phyloP scores from a whole-genome alignment of 148 eudicot species.

The Camellia japonica region DNA sequence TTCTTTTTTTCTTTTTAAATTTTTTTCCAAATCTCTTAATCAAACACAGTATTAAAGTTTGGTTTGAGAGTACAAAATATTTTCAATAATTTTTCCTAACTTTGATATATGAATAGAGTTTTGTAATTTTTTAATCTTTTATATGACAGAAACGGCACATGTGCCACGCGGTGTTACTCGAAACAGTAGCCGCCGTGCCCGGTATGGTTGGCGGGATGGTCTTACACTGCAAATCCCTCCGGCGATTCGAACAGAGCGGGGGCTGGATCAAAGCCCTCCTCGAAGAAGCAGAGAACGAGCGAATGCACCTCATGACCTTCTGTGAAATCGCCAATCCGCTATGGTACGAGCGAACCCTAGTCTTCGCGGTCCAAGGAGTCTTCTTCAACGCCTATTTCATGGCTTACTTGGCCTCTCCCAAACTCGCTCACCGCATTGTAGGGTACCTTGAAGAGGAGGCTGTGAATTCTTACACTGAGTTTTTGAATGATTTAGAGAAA shows the following conservation, averaged over 20 bases:
- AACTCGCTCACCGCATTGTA: constrained; percentile 16
- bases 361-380: constrained; percentile 18
- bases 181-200: constrained; percentile 22
- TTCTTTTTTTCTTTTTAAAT: too few species aligned
- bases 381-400: constrained; percentile 23
- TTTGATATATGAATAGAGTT: too few species aligned
- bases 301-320: constrained; percentile 28
- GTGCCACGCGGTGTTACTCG: constrained; percentile 23
- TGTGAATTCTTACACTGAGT: constrained; percentile 18
- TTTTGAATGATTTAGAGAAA: constrained; percentile 18
- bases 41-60: too few species aligned
- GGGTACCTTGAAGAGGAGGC: constrained; percentile 28
- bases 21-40: too few species aligned
- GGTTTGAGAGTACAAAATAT: too few species aligned
- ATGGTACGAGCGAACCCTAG: constrained; percentile 20
- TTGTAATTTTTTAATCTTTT: too few species aligned
- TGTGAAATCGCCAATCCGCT: constrained; percentile 13
- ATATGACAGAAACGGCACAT: constrained; percentile 21
- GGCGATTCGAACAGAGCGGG: constrained; percentile 22
- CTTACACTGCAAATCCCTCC: constrained; percentile 21
- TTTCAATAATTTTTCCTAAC: too few species aligned
- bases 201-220: constrained; percentile 29
- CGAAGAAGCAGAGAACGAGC: constrained; percentile 24
- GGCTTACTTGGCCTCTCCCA: constrained; percentile 19
- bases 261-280: constrained; percentile 27